phyloP scores from a whole-genome alignment of 2,329 filamentous ascomycete genomes.

The Fusarium mundagurra region DNA sequence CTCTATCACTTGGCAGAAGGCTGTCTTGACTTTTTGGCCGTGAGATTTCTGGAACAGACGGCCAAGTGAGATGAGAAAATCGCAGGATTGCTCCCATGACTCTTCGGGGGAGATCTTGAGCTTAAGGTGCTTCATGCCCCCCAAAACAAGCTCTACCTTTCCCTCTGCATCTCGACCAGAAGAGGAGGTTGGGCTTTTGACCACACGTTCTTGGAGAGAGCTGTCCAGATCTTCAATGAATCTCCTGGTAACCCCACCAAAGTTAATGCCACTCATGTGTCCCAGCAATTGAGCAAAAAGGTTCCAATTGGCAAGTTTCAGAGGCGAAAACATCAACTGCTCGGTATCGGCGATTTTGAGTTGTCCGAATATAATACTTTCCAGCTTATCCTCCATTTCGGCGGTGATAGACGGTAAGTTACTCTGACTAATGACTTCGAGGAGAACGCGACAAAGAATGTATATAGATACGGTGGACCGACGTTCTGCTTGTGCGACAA shows the following conservation, averaged over 20 bases:
- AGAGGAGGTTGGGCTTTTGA: slow-evolving; percentile 69
- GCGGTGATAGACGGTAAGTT: slow-evolving; percentile 82
- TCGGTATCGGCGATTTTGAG: slow-evolving; percentile 89
- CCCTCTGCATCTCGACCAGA: slow-evolving; percentile 76
- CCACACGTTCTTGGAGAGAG: slow-evolving; percentile 78
- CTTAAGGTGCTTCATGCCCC: slow-evolving; percentile 90
- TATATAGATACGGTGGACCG: slow-evolving; percentile 96
- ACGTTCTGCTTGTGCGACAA: slow-evolving; percentile 82
- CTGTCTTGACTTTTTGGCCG: slow-evolving; percentile 89
- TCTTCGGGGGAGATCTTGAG: slow-evolving; percentile 78
- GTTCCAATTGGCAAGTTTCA: slow-evolving; percentile 95
- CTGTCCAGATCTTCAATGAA: slow-evolving; percentile 84
- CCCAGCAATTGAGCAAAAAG: slow-evolving; percentile 92
- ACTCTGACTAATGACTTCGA: slow-evolving; percentile 94
- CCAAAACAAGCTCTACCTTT: slow-evolving; percentile 85
- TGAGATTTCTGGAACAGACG: slow-evolving; percentile 86
- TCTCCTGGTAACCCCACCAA: slow-evolving; percentile 81
- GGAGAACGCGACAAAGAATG: slow-evolving; percentile 90
- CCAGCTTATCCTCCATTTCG: slow-evolving; percentile 93
- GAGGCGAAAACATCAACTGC: slow-evolving; percentile 77
- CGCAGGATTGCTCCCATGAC: slow-evolving; percentile 86
- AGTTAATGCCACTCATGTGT: slow-evolving; percentile 95
- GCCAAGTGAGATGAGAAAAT: slow-evolving; percentile 84
- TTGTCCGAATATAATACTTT: slow-evolving; percentile 96
- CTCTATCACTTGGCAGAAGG: slow-evolving; percentile 92